Conservation (phyloP, 2,329 filamentous ascomycete species). For the Colletotrichum caudatum region DNA sequence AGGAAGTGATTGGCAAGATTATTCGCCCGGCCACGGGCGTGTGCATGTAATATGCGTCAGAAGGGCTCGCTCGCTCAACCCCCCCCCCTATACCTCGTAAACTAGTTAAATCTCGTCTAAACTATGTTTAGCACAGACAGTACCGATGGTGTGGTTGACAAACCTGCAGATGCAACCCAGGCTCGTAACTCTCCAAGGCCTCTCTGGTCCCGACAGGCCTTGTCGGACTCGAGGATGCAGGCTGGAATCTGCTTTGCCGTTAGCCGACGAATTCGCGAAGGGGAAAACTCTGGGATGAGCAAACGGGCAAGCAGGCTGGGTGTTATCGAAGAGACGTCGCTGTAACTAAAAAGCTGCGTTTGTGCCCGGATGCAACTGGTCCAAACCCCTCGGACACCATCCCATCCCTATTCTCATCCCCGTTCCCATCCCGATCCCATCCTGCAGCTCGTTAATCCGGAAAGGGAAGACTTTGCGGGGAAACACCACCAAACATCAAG, state of each 20-base stretch:
- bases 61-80: neutral
- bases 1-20: neutral
- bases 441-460: neutral
- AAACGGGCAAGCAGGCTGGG: neutral
- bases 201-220: neutral
- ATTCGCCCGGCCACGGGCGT: neutral
- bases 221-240: neutral
- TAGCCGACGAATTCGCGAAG: neutral
- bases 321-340: neutral
- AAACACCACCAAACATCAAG: neutral
- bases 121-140: neutral
- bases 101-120: neutral
- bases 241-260: neutral
- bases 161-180: neutral
- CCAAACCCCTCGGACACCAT: neutral
- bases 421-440: too few relatives aligned
- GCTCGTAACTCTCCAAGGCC: neutral
- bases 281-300: too few relatives aligned
- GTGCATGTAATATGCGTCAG: neutral
- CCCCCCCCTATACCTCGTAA: neutral
- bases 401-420: too few relatives aligned
- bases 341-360: neutral
- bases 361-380: neutral
- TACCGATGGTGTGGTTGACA: neutral
- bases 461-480: conserved; percentile 12